Evolutionary conservation across 257 asterid species (phyloP).

Genomic region (Craterostigma plantagineum): DNA sequence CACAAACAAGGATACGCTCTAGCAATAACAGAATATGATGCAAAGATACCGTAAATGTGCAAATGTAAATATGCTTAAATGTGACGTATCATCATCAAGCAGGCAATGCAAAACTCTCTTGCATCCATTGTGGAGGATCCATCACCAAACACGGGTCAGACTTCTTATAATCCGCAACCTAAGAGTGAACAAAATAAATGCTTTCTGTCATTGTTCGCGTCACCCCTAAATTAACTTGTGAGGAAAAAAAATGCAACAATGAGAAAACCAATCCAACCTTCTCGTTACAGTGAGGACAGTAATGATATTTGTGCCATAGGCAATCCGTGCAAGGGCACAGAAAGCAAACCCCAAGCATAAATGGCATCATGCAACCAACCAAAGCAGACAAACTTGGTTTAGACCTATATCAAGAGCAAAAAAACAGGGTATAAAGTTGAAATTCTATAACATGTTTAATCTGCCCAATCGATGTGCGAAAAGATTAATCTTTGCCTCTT

Average conservation of each 20-base stretch:
- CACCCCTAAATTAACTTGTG: neutral
- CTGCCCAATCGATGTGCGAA: neutral
- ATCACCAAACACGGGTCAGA: slow-evolving; percentile 67
- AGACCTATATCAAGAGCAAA: slow-evolving; percentile 28
- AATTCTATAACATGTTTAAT: neutral
- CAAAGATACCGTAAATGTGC: too few species aligned
- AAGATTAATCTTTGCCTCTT: neutral
- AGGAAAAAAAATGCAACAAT: neutral
- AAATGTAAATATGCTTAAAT: too few species aligned
- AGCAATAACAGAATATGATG: too few species aligned
- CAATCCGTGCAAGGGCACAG: slow-evolving; percentile 91
- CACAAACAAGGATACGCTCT: too few species aligned
- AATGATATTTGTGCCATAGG: slow-evolving; percentile 93
- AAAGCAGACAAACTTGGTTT: slow-evolving; percentile 73
- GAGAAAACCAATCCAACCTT: slow-evolving; percentile 26
- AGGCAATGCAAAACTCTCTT: slow-evolving; percentile 71
- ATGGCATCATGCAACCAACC: slow-evolving; percentile 94
- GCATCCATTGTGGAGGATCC: slow-evolving; percentile 80
- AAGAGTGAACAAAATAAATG: slow-evolving; percentile 4
- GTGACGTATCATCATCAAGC: slow-evolving; percentile 18
- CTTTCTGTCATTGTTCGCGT: too few species aligned
- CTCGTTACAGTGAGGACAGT: slow-evolving; percentile 71
- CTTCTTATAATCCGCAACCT: slow-evolving; percentile 91
- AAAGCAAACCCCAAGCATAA: slow-evolving; percentile 82
- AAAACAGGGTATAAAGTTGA: neutral